Conservation (phyloP, 768 basidiomycete species). For the Trametes cinnabarina region DNA sequence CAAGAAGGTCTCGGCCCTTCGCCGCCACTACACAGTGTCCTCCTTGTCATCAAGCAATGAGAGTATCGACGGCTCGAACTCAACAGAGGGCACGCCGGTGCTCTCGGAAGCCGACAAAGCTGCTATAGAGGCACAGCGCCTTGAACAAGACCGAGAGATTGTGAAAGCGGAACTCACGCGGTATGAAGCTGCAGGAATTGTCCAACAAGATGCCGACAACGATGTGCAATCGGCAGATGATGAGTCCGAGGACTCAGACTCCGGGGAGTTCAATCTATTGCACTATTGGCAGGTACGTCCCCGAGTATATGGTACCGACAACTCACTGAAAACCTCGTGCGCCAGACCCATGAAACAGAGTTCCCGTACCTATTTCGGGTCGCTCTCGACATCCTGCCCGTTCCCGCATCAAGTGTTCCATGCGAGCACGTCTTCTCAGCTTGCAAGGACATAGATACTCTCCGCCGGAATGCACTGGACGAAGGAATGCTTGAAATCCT, state of each 20-base stretch:
- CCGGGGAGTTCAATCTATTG: not conserved
- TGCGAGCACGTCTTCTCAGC: slow-evolving; percentile 5
- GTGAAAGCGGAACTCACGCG: not conserved
- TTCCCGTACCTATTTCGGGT: not conserved
- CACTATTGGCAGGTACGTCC: not conserved
- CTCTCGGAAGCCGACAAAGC: not conserved
- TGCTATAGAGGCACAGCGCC: not conserved
- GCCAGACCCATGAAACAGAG: not conserved
- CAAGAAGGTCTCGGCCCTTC: not conserved
- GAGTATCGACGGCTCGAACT: not conserved
- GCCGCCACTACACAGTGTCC: not conserved
- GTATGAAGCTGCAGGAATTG: not conserved
- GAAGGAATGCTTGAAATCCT: slow-evolving; percentile 1
- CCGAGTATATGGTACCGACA: no score
- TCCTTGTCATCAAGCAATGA: not conserved
- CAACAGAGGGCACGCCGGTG: not conserved
- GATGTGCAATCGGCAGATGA: no score
- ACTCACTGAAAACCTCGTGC: no score
- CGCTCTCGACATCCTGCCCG: slow-evolving; percentile 3
- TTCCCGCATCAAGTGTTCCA: not conserved
- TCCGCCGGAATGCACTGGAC: not conserved
- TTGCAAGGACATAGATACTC: slow-evolving; percentile 3
- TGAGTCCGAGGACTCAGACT: no score
- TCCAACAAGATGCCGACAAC: not conserved
- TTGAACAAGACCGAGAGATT: not conserved